Evolutionary conservation across 2,329 filamentous ascomycete genomes (phyloP).

Genomic region (Catunica adiposa): DNA sequence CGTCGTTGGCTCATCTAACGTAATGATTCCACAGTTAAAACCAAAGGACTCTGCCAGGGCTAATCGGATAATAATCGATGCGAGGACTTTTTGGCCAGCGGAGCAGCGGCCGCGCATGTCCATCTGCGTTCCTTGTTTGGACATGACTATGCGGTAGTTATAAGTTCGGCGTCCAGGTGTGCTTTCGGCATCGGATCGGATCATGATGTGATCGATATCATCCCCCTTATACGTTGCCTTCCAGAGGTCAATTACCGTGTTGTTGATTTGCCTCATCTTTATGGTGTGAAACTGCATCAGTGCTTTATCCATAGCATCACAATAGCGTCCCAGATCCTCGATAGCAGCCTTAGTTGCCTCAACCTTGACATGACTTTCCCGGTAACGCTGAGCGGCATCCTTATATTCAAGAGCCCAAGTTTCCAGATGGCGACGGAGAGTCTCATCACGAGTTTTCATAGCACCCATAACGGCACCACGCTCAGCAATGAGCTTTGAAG

Average conservation of each 20-base stretch:
- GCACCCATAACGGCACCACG: constrained; percentile 58
- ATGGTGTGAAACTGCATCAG: constrained; percentile 93
- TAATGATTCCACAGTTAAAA: constrained; percentile 87
- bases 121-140: constrained; percentile 95
- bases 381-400: constrained; percentile 63
- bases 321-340: constrained; percentile 73
- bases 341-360: constrained; percentile 86
- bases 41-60: constrained; percentile 94
- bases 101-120: constrained; percentile 98
- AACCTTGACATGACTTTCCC: constrained; percentile 75
- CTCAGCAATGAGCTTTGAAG: constrained; percentile 54
- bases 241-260: constrained; percentile 92
- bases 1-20: constrained; percentile 92
- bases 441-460: constrained; percentile 71
- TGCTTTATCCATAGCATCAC: constrained; percentile 74
- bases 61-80: constrained; percentile 91
- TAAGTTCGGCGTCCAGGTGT: constrained; percentile 61
- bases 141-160: constrained; percentile 97
- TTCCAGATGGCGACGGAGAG: constrained; percentile 52
- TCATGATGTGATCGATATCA: constrained; percentile 91
- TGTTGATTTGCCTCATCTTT: constrained; percentile 98
- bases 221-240: constrained; percentile 91
- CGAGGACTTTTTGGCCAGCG: constrained; percentile 89
- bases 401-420: constrained; percentile 83
- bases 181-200: constrained; percentile 76